Percentiles rank a stretch among this genome's conserved stretches.
These are phyloP conservation scores for Alternaria gaisen DNA, from an alignment of 2,329 filamentous ascomycete species.

Conservation along the genomic window DNA sequence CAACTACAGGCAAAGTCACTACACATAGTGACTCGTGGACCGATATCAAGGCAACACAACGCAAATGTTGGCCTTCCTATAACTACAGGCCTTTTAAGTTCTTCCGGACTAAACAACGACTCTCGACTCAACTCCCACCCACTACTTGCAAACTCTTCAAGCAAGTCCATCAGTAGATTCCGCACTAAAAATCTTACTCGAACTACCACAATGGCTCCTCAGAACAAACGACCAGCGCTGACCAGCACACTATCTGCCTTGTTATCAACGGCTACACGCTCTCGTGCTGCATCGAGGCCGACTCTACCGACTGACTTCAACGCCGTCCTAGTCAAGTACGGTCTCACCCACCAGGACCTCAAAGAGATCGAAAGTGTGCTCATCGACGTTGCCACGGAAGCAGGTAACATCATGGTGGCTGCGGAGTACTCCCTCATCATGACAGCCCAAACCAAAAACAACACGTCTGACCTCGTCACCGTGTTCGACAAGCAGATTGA, in stretches of 20 bases:
- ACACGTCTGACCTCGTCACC: slow-evolving; percentile 62
- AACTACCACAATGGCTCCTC: neutral
- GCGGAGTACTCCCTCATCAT: slow-evolving; percentile 41
- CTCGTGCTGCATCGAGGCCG: slow-evolving; percentile 15
- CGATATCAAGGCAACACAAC: neutral
- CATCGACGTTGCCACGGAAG: slow-evolving; percentile 36
- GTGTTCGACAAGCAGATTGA: slow-evolving; percentile 65
- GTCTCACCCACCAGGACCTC: slow-evolving; percentile 23
- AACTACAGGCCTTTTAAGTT: neutral
- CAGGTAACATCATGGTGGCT: slow-evolving; percentile 45
- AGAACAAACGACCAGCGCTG: neutral
- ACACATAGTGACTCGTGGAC: neutral
- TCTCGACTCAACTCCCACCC: neutral
- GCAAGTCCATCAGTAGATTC: neutral
- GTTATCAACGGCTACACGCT: neutral
- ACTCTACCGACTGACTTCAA: slow-evolving; percentile 22
- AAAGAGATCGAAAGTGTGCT: slow-evolving; percentile 29
- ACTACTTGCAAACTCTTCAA: neutral
- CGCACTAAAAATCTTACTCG: neutral
- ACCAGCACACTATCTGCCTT: neutral
- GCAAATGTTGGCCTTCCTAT: neutral
- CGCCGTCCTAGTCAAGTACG: slow-evolving; percentile 26
- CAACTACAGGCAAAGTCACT: neutral
- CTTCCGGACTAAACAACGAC: neutral
- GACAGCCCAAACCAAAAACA: slow-evolving; percentile 42